Percentiles rank a stretch among this genome's conserved stretches.
These are phyloP conservation scores for Meredithiella fracta DNA, from an alignment of 2,329 filamentous ascomycete species.

Conservation along the genomic window DNA sequence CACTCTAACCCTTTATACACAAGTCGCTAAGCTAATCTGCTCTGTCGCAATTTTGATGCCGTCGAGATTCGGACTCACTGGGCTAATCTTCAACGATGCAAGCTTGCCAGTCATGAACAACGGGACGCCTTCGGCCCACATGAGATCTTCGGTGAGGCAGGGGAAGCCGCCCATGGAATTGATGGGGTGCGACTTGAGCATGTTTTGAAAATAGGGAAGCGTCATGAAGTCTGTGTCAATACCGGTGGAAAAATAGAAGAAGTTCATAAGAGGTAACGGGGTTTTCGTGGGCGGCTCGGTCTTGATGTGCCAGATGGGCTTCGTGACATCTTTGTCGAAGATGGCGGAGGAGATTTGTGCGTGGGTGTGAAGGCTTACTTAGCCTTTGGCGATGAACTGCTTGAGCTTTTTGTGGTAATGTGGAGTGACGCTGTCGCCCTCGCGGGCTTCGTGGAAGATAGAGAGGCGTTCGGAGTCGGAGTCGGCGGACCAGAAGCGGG, in stretches of 20 bases:
- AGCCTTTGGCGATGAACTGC: constrained; percentile 35
- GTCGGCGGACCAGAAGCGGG: constrained; percentile 61
- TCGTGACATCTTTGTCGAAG: constrained; percentile 8
- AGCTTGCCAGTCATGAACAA: neutral
- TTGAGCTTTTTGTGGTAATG: constrained; percentile 50
- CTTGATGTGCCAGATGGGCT: constrained; percentile 25
- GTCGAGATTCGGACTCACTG: neutral
- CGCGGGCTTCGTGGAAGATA: constrained; percentile 48
- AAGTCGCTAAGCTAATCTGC: neutral
- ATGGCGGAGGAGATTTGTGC: constrained; percentile 37
- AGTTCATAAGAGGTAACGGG: constrained; percentile 40
- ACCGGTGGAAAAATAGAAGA: constrained; percentile 63
- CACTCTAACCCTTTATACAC: no score
- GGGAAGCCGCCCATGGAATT: constrained; percentile 49
- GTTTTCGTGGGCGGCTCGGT: constrained; percentile 35
- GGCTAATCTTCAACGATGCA: neutral
- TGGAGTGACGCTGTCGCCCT: constrained; percentile 63
- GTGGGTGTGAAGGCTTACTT: constrained; percentile 38
- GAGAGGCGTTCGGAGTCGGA: constrained; percentile 50
- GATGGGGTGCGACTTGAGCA: constrained; percentile 45
- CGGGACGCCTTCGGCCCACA: neutral
- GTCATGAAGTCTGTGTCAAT: constrained; percentile 44
- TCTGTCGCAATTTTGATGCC: neutral
- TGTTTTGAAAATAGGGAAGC: constrained; percentile 43
- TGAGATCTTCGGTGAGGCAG: constrained; percentile 39